A percentile compares a stretch with the other conserved stretches of the same genome.
These are phyloP conservation scores for Trichoderma koningiopsis DNA, from an alignment of 2,329 filamentous ascomycete species.

Conservation along the genomic window DNA sequence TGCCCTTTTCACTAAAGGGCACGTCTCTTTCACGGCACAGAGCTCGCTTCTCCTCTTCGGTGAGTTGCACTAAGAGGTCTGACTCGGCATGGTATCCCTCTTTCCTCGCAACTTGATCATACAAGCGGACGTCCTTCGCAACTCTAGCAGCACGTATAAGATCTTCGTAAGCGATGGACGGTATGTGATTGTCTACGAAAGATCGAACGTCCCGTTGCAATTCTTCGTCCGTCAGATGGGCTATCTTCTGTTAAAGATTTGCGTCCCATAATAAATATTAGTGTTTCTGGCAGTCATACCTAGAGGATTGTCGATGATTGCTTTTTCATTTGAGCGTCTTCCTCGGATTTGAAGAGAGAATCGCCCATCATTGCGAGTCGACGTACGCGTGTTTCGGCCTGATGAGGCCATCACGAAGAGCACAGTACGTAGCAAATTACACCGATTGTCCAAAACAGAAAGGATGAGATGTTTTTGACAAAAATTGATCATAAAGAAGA, in stretches of 20 bases:
- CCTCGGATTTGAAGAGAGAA: conserved; percentile 32
- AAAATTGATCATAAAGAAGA: background rate
- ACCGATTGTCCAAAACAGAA: background rate
- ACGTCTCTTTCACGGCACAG: conserved; percentile 43
- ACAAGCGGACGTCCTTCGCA: conserved; percentile 44
- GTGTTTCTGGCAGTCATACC: conserved; percentile 26
- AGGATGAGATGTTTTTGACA: background rate
- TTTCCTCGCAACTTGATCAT: conserved; percentile 42
- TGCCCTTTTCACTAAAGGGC: conserved; percentile 44
- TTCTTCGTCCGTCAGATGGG: conserved; percentile 43
- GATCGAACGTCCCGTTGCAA: conserved; percentile 40
- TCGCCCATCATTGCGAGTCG: conserved; percentile 25
- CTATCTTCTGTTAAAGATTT: conserved; percentile 30
- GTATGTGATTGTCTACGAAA: conserved; percentile 37
- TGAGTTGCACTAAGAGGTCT: conserved; percentile 39
- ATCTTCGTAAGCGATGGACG: conserved; percentile 35
- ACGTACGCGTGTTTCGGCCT: conserved; percentile 1
- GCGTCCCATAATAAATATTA: no score
- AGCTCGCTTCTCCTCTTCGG: conserved; percentile 41
- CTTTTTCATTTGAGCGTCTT: conserved; percentile 38
- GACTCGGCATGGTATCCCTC: conserved; percentile 25
- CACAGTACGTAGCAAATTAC: background rate
- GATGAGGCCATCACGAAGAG: conserved; percentile 23
- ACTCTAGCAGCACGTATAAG: conserved; percentile 45
- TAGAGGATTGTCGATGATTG: conserved; percentile 44